phyloP scores from a whole-genome alignment of 2,329 filamentous ascomycete species.

The Paecilomyces dactylethromorphus region DNA sequence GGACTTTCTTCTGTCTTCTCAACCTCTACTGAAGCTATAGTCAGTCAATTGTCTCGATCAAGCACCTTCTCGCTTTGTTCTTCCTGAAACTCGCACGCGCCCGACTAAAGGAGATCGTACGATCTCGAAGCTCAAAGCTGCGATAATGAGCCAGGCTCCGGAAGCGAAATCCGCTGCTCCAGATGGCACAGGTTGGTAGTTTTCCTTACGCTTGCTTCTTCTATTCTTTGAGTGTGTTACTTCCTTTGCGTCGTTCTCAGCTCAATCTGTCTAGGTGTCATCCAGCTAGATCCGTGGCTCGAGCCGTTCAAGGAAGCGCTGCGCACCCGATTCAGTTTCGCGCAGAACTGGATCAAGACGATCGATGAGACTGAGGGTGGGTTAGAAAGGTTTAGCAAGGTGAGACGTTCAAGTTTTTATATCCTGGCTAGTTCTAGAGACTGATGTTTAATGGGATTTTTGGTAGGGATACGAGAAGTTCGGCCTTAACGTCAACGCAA shows the following conservation, averaged over 20 bases:
- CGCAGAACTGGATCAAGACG: conserved; percentile 78
- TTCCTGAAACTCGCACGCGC: not conserved
- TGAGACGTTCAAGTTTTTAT: conserved; percentile 21
- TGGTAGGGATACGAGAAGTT: conserved; percentile 74
- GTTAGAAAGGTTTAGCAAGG: conserved; percentile 83
- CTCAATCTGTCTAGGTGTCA: conserved; percentile 56
- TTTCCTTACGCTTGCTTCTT: not conserved
- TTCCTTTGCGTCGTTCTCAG: not conserved
- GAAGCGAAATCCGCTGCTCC: not conserved
- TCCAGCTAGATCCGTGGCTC: conserved; percentile 84
- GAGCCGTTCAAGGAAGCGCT: conserved; percentile 75
- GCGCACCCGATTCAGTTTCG: conserved; percentile 67
- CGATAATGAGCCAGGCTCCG: not conserved
- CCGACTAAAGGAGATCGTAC: not conserved
- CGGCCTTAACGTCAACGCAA: conserved; percentile 72
- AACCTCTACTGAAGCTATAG: not conserved
- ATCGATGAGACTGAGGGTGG: conserved; percentile 83
- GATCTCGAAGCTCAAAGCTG: not conserved
- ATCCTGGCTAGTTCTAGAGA: not conserved
- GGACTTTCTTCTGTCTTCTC: not conserved
- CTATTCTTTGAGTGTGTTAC: not conserved
- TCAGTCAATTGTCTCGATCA: not conserved
- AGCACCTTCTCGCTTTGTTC: not conserved
- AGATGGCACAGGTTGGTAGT: conserved; percentile 24
- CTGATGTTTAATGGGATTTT: not conserved